A percentile compares a stretch with the other conserved stretches of the same genome.
These are phyloP conservation scores for Geotrichum aggregatum DNA, from an alignment of 1,139 yeast species.

Conservation along the genomic window DNA sequence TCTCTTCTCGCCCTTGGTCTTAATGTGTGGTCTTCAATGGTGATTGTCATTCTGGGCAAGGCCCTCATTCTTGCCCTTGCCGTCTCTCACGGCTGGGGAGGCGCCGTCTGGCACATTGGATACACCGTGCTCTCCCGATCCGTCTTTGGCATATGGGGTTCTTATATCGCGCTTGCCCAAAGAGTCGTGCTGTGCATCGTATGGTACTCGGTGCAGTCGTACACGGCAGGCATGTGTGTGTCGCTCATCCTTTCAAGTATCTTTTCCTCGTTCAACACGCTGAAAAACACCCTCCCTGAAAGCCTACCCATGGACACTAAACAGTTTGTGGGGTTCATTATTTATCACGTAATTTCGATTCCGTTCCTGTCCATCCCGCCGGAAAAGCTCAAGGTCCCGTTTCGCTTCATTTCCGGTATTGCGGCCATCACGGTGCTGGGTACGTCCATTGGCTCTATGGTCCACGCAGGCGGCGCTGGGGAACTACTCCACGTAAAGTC, in stretches of 20 bases:
- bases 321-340: constrained; percentile 35
- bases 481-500: constrained; percentile 4
- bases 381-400: constrained; percentile 29
- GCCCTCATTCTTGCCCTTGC: constrained; percentile 26
- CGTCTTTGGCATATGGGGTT: constrained; percentile 35
- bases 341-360: constrained; percentile 33
- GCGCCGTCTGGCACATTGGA: constrained; percentile 37
- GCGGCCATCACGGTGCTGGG: constrained; percentile 27
- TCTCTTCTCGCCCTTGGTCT: constrained; percentile 31
- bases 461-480: constrained; percentile 25
- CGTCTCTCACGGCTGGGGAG: constrained; percentile 32
- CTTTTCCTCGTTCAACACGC: constrained; percentile 30
- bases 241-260: constrained; percentile 31
- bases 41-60: constrained; percentile 24
- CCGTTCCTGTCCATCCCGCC: constrained; percentile 33
- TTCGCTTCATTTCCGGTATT: constrained; percentile 23
- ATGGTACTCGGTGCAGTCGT: constrained; percentile 37
- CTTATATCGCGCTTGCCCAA: constrained; percentile 29
- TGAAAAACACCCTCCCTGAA: constrained; percentile 37
- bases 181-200: constrained; percentile 33
- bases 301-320: constrained; percentile 34
- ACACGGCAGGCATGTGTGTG: constrained; percentile 35
- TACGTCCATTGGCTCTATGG: constrained; percentile 29
- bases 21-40: constrained; percentile 23
- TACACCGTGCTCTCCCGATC: constrained; percentile 33